Conservation (phyloP, 2,329 filamentous ascomycete genomes). For the Talaromyces rugulosus region DNA sequence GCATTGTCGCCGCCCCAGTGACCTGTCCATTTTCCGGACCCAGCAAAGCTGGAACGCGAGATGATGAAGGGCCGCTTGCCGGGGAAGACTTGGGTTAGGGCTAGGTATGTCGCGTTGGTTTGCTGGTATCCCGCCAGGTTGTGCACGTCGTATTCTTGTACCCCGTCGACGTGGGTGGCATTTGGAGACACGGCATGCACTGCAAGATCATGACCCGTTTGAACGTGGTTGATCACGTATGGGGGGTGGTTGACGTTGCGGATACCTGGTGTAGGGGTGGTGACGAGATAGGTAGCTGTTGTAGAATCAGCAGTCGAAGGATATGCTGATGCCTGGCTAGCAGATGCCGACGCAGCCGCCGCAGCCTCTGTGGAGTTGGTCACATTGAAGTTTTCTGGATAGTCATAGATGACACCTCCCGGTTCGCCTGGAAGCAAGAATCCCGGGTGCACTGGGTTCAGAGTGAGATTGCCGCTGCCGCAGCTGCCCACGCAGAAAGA, state of each 20-base stretch:
- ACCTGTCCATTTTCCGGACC: slow-evolving; percentile 69
- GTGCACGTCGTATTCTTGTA: slow-evolving; percentile 76
- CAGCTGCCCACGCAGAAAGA: slow-evolving; percentile 70
- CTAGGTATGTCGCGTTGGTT: slow-evolving; percentile 71
- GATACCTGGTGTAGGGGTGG: slow-evolving; percentile 58
- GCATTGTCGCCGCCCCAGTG: slow-evolving; percentile 80
- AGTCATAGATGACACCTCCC: slow-evolving; percentile 56
- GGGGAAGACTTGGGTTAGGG: slow-evolving; percentile 60
- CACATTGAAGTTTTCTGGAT: slow-evolving; percentile 66
- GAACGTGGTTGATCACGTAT: slow-evolving; percentile 70
- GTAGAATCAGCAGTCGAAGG: slow-evolving; percentile 26
- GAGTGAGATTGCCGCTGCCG: slow-evolving; percentile 58
- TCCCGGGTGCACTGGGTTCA: slow-evolving; percentile 66
- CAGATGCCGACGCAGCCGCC: slow-evolving; percentile 52
- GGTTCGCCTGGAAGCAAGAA: slow-evolving; percentile 63
- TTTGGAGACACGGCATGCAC: slow-evolving; percentile 72
- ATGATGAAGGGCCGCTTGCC: slow-evolving; percentile 78
- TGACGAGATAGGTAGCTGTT: slow-evolving; percentile 50
- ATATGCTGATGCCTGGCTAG: slow-evolving; percentile 43
- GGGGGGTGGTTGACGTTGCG: slow-evolving; percentile 70
- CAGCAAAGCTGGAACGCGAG: slow-evolving; percentile 74
- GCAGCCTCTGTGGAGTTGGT: slow-evolving; percentile 66
- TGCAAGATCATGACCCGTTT: slow-evolving; percentile 60
- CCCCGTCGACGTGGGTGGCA: slow-evolving; percentile 69
- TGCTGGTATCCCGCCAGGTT: slow-evolving; percentile 74